phyloP scores from a whole-genome alignment of 345 rosid species.

The Nasturtium officinale region DNA sequence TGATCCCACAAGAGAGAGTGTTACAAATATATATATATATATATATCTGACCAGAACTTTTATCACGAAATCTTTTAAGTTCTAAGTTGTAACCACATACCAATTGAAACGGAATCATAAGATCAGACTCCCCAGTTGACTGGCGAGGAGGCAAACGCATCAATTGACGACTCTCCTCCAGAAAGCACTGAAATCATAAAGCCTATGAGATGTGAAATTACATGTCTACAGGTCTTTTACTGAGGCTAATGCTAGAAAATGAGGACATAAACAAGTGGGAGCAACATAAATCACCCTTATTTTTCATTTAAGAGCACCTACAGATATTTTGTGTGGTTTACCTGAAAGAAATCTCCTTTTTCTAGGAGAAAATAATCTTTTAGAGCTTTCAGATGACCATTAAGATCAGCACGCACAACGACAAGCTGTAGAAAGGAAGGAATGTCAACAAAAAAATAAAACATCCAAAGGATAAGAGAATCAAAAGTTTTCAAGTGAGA shows the following conservation, averaged over 20 bases:
- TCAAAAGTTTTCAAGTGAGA: slow-evolving; percentile 37
- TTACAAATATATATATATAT: slow-evolving; percentile 1
- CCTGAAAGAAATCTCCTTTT: slow-evolving; percentile 99
- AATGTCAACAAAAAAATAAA: slow-evolving; percentile 17
- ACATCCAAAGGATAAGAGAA: slow-evolving; percentile 8
- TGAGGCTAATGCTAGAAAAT: background rate
- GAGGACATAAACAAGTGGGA: slow-evolving; percentile 5
- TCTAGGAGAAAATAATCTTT: slow-evolving; percentile 96
- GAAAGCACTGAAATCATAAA: slow-evolving; percentile 69
- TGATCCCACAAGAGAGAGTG: slow-evolving; percentile 33
- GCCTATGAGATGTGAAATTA: slow-evolving; percentile 17
- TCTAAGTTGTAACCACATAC: slow-evolving; percentile 50
- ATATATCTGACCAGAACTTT: background rate
- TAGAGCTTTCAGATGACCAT: slow-evolving; percentile 92
- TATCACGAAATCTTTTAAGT: slow-evolving; percentile 1
- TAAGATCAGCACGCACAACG: slow-evolving; percentile 88
- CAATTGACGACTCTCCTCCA: slow-evolving; percentile 91
- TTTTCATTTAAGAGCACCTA: background rate
- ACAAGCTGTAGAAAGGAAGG: slow-evolving; percentile 69
- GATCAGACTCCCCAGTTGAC: slow-evolving; percentile 97
- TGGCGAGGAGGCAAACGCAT: slow-evolving; percentile 98
- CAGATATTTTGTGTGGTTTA: slow-evolving; percentile 33
- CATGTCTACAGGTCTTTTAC: slow-evolving; percentile 10
- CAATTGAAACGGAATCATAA: slow-evolving; percentile 92
- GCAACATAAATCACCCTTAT: slow-evolving; percentile 1